Evolutionary conservation across 345 rosid species (phyloP).

Genomic region (thale cress (Arabidopsis thaliana)): DNA sequence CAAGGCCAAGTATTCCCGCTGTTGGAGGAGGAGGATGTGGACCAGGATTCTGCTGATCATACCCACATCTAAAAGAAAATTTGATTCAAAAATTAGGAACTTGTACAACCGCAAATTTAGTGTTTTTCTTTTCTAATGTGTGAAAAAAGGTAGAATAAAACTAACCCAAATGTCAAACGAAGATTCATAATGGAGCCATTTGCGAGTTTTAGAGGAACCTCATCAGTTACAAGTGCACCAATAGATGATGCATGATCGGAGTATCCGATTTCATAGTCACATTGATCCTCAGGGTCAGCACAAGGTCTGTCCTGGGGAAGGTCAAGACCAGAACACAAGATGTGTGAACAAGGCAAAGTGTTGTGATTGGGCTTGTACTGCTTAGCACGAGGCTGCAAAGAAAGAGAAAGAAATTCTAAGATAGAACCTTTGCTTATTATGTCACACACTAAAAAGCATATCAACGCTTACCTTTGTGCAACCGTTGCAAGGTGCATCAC

Average conservation of each 20-base stretch:
- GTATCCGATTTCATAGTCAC: conserved; percentile 78
- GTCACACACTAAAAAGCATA: not conserved
- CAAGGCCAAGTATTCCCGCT: conserved; percentile 84
- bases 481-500: conserved; percentile 89
- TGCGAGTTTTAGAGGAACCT: conserved; percentile 53
- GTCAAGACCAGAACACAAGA: conserved; percentile 57
- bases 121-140: not conserved
- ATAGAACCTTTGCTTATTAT: not conserved
- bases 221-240: conserved; percentile 76
- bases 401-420: conserved; percentile 14
- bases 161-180: conserved; percentile 76
- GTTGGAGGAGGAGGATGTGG: conserved; percentile 65
- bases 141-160: conserved; percentile 7
- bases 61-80: conserved; percentile 67
- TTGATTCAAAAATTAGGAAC: conserved; percentile 13
- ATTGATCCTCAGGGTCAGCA: conserved; percentile 62
- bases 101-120: not conserved
- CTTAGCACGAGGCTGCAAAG: conserved; percentile 56
- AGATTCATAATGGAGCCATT: conserved; percentile 62
- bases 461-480: conserved; percentile 72
- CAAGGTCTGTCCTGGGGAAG: conserved; percentile 50
- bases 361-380: conserved; percentile 78
- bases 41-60: conserved; percentile 61
- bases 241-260: conserved; percentile 79
- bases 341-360: conserved; percentile 56